These are phyloP conservation scores for Pyrus bretschneideri DNA, from an alignment of 306 rosid species.

Conservation along the genomic window DNA sequence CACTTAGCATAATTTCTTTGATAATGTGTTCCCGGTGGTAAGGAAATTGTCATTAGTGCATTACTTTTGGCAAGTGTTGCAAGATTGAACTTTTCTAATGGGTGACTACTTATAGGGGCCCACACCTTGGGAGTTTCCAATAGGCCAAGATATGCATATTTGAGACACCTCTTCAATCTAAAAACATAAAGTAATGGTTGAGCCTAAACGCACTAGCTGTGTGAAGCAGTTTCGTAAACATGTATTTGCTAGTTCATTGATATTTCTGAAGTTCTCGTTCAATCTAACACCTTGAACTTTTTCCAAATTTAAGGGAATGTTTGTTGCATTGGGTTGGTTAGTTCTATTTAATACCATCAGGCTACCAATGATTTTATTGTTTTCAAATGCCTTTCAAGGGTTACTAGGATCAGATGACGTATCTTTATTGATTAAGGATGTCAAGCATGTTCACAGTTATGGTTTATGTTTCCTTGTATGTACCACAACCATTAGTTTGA, in stretches of 20 bases:
- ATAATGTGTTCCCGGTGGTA: background rate
- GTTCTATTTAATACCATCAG: background rate
- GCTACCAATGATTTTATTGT: background rate
- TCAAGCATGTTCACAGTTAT: background rate
- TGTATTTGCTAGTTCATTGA: background rate
- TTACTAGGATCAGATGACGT: background rate
- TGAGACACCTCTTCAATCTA: background rate
- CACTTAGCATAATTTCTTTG: background rate
- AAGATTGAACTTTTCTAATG: background rate
- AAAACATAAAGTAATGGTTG: background rate
- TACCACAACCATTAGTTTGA: background rate
- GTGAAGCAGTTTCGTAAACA: background rate
- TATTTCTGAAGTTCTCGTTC: background rate
- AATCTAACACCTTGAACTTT: background rate
- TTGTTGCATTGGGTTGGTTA: background rate
- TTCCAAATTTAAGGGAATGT: background rate
- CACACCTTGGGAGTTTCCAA: background rate
- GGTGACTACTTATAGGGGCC: background rate
- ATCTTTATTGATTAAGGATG: background rate
- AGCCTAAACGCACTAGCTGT: background rate
- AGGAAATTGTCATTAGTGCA: background rate
- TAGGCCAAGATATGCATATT: background rate
- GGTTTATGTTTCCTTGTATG: background rate
- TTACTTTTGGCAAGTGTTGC: background rate
- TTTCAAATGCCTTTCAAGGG: background rate